Base-by-base conservation (phyloP, 148 eudicot genomes). In the Fagopyrum tataricum region DNA sequence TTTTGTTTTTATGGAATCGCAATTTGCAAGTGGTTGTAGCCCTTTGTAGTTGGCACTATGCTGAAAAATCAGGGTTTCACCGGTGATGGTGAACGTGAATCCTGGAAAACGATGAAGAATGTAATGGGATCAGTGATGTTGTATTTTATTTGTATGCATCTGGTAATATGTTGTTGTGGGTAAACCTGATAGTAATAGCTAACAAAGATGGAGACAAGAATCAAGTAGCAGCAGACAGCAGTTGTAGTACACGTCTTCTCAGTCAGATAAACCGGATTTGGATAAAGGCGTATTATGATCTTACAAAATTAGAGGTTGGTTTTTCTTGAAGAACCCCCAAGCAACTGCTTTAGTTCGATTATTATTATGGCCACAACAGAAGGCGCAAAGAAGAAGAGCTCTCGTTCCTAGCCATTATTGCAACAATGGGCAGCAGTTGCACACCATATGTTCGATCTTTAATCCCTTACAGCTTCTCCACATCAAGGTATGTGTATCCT, bases 381-480 rank as follows among this genome's bases (percentile, higher is more conserved):
- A 20, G 31, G 23, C 31, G 62, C 42, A 31, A 61, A 24, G 17
- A 61, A 11, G 41, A 31, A 61, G 67, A 31, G 37, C n/a, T 61
- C 18, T 13, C 31, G 17, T 6, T 61, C n/a, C 15, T 61, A 61
- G 40, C 41, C 6, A 26, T 13, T 61, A 7, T 31, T 61, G 3
- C 67, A 13, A 46, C 64, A 68, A 68, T 68, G 72, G 72, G 72
- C 37, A 31, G 37, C 37, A 31, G 37, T 3, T 68, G 72, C 72
- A 68, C 71, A 67, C 46, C 44, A 37, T 23, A 18, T 67, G 71
- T 39, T 67, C 71, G 71, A 67, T 44, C 46, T 67, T 67, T 67
- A 11, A 37, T 67, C 23, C 71, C 71, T 67, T 67, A 67, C 71
- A 67, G 20, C 71, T 39, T 67, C 71, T 39, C 71, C 23, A 67